Evolutionary conservation across 2,329 filamentous ascomycete genomes (phyloP), one percentile per base, ranked within the genome.

Genomic region (Fusarium siculi): DNA sequence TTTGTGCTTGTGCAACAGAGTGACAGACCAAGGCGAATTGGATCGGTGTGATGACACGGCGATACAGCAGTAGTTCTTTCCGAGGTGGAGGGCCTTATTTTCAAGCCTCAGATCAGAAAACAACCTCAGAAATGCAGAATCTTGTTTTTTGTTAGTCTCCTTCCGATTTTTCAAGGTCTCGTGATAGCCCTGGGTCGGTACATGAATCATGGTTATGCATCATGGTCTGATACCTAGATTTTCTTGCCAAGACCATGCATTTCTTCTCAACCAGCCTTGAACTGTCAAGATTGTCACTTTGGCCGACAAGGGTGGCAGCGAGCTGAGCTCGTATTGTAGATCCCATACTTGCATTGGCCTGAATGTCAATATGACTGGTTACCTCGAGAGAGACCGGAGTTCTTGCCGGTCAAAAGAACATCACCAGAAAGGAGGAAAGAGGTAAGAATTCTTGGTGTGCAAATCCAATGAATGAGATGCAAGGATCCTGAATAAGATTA

Each of bases 31-130:
- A 23, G 21, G 9, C n/a, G n/a, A 21, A 25, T 32, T 40, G 9
- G 7, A 36, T 57, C 43, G 60, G 54, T 63, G 60, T 63, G 60
- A 60, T 50, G 15, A n/a, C 32, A 21, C 5, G 18, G 60, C 49
- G 19, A 28, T 28, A 36, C 42, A 59, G 19, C 28, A 59, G 50
- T 23, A 62, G 58, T 44, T 58, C 14, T 25, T 21, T 39, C 16
- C 25, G 32, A 58, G 39, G 0, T 37, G 16, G 39, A 23, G 23
- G 50, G 23, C 30, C 21, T 37, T 57, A 25, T 42, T 39, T n/a
- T 42, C 14, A 32, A 32, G 28, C 40, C 28, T 42, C 11, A 21
- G 19, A 25, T 25, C 0, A 14, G 0, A 14, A 11, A 28, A 1
- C 8, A 25, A 40, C 19, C 18, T 37, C 25, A 23, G 1, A 28